A percentile compares a stretch with the other conserved stretches of the same genome.
Evolutionary conservation across 768 basidiomycete genomes (phyloP).

Genomic region (Kwoniella sp.): DNA sequence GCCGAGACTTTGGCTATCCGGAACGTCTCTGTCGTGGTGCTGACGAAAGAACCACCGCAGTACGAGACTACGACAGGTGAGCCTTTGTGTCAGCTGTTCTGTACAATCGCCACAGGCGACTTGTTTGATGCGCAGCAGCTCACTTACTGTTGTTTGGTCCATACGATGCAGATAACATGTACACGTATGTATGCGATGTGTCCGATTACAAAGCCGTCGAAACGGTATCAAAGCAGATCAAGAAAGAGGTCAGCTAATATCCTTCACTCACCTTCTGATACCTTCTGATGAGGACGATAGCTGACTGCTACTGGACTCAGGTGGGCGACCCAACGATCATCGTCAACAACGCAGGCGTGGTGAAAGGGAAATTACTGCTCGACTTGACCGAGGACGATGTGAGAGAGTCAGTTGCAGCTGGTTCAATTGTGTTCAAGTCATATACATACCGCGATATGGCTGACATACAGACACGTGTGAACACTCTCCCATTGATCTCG

Average conservation of each 20-base stretch:
- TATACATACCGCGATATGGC: not conserved
- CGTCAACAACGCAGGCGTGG: constrained; percentile 93
- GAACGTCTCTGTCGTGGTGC: constrained; percentile 79
- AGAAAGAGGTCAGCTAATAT: constrained; percentile 69
- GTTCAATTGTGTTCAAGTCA: too few species aligned
- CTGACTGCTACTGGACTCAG: constrained; percentile 58
- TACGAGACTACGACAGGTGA: constrained; percentile 71
- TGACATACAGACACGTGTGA: not conserved
- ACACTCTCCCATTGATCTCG: not conserved
- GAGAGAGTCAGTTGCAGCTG: constrained; percentile 69
- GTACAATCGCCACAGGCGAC: not conserved
- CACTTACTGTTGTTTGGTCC: constrained; percentile 1
- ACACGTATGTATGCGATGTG: constrained; percentile 87
- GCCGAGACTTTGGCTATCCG: constrained; percentile 83
- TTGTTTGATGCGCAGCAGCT: too few species aligned
- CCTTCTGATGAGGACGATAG: not conserved
- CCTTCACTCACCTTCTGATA: not conserved
- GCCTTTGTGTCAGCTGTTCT: too few species aligned
- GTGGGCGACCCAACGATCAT: constrained; percentile 85
- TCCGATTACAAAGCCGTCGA: constrained; percentile 85
- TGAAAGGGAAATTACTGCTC: constrained; percentile 81
- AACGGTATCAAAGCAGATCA: constrained; percentile 69
- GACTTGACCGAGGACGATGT: constrained; percentile 79
- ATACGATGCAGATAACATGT: constrained; percentile 73
- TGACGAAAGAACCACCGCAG: constrained; percentile 75